Percentiles rank a stretch among this genome's conserved stretches.
Conservation (phyloP, 2,329 filamentous ascomycete species). For the Fusarium sulawesiense region DNA sequence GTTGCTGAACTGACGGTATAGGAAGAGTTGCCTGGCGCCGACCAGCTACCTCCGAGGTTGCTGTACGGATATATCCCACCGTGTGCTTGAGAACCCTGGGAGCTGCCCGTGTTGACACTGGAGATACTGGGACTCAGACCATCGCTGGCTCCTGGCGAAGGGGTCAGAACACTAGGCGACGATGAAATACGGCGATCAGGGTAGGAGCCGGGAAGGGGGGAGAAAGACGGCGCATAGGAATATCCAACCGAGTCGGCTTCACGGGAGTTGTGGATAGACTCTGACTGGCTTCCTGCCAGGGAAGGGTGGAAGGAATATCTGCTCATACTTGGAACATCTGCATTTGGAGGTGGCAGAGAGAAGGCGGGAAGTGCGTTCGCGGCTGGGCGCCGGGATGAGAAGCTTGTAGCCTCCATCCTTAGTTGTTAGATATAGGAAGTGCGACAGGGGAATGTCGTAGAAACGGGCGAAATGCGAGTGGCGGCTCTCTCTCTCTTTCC, state of each 20-base stretch:
- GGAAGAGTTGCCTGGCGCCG: conserved; percentile 60
- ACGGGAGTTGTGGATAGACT: conserved; percentile 40
- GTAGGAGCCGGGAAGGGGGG: conserved; percentile 43
- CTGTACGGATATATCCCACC: conserved; percentile 62
- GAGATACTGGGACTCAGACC: conserved; percentile 71
- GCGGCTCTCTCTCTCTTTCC: neutral
- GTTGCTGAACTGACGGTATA: conserved; percentile 65
- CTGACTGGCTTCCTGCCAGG: conserved; percentile 36
- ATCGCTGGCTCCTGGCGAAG: conserved; percentile 65
- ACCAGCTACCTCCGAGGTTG: conserved; percentile 69
- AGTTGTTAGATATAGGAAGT: neutral
- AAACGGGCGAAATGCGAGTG: neutral
- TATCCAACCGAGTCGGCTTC: conserved; percentile 40
- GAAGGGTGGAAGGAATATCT: conserved; percentile 41
- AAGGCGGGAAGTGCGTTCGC: conserved; percentile 51
- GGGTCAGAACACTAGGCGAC: conserved; percentile 52
- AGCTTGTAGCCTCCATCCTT: conserved; percentile 49
- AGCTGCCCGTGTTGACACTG: conserved; percentile 69
- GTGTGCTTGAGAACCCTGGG: conserved; percentile 67
- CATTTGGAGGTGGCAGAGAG: conserved; percentile 51
- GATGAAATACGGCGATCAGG: conserved; percentile 45
- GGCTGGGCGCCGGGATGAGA: conserved; percentile 51
- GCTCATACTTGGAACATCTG: conserved; percentile 53
- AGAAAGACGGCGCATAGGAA: conserved; percentile 42
- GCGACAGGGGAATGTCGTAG: neutral